Conservation (phyloP, 352 stramenopile genomes). For the Pythium periplocum region DNA sequence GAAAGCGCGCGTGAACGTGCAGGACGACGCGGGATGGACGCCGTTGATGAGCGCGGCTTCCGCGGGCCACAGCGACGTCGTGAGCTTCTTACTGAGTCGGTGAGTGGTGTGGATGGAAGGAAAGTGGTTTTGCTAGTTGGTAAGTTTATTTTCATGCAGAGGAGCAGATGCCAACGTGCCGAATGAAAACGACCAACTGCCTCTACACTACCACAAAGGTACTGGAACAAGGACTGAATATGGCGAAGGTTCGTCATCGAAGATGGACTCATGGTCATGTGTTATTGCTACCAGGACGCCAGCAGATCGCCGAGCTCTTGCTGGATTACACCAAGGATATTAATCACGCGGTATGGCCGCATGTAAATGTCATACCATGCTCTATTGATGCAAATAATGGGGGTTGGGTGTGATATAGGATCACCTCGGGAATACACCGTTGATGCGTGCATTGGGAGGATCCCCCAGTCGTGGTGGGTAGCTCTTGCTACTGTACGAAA, state of each 20-base stretch:
- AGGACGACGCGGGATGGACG: conserved; percentile 74
- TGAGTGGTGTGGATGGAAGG: conserved; percentile 12
- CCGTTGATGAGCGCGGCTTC: conserved; percentile 72
- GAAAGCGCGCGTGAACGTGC: conserved; percentile 41
- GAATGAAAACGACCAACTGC: conserved; percentile 70
- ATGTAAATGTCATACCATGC: neutral
- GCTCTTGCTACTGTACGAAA: neutral
- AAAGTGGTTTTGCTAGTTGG: too few species aligned
- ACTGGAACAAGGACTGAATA: neutral
- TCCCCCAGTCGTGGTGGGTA: conserved; percentile 44
- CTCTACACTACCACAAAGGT: conserved; percentile 75
- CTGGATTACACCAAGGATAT: conserved; percentile 64
- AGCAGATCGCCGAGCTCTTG: conserved; percentile 62
- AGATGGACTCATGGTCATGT: neutral
- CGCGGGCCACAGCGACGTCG: conserved; percentile 49
- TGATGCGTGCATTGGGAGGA: conserved; percentile 55
- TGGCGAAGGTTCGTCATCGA: too few species aligned
- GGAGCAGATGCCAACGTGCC: conserved; percentile 55
- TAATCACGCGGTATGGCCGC: conserved; percentile 44
- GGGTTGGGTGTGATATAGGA: conserved; percentile 23
- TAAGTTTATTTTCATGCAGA: conserved; percentile 15
- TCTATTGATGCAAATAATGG: too few species aligned
- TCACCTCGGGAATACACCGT: conserved; percentile 48
- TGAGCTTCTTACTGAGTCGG: conserved; percentile 50
- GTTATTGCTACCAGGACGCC: conserved; percentile 26